Evolutionary conservation across 75 land plant genomes (phyloP).

Genomic region (Pinus taeda): DNA sequence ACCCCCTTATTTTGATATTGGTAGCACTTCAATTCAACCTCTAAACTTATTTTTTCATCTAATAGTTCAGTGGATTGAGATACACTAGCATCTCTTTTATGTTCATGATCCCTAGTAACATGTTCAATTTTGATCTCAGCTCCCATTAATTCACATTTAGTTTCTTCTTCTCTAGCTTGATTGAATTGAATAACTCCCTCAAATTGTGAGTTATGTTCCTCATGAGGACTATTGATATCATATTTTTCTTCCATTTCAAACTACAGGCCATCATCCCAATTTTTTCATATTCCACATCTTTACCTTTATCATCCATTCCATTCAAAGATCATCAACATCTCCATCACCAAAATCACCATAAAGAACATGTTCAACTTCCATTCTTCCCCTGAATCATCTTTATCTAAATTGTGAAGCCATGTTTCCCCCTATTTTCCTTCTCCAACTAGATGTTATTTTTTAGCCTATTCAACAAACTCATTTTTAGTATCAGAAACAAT

Average conservation of each 20-base stretch:
- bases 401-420: conserved; percentile 19
- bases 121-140: not conserved
- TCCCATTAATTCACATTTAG: not conserved
- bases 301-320: conserved; percentile 8
- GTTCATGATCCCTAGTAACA: not conserved
- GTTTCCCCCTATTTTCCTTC: conserved; percentile 51
- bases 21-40: not conserved
- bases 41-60: not conserved
- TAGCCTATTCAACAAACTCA: conserved; percentile 7
- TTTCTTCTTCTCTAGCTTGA: not conserved
- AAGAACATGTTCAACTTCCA: conserved; percentile 37
- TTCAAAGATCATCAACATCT: conserved; percentile 19
- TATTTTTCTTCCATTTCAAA: conserved; percentile 9
- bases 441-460: conserved; percentile 45
- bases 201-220: not conserved
- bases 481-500: conserved; percentile 9
- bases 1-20: not conserved
- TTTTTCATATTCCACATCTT: not conserved
- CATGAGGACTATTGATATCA: not conserved
- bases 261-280: not conserved
- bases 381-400: conserved; percentile 27
- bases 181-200: not conserved
- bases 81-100: not conserved
- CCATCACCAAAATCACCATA: conserved; percentile 36
- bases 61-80: not conserved